Percentiles rank a stretch among this genome's conserved stretches.
phyloP scores from a whole-genome alignment of 2,329 filamentous ascomycete genomes.

The Trichoderma afroharzianum region DNA sequence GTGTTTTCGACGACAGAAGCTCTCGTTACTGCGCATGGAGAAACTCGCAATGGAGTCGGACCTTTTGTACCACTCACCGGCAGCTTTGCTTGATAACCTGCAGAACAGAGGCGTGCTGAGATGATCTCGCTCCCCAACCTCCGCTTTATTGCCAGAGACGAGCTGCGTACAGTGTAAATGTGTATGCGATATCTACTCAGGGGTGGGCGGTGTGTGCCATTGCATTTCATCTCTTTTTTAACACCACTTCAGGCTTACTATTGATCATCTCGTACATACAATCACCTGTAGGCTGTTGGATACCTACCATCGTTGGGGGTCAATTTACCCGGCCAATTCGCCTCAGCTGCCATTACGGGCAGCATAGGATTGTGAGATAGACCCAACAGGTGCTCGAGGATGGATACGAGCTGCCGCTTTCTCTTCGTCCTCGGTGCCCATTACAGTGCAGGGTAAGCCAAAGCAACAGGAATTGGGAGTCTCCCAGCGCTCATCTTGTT shows the following conservation, averaged over 20 bases:
- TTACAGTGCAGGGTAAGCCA: neutral
- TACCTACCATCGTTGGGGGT: neutral
- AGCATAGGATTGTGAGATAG: neutral
- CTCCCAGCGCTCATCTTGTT: neutral
- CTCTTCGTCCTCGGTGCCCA: neutral
- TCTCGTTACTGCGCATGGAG: neutral
- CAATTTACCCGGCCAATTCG: neutral
- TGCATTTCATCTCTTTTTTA: neutral
- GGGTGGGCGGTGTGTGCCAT: neutral
- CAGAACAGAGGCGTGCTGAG: neutral
- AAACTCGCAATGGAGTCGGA: neutral
- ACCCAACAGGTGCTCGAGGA: neutral
- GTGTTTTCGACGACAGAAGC: neutral
- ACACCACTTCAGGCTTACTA: neutral
- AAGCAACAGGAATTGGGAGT: neutral
- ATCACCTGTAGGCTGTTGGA: neutral
- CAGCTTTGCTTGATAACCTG: neutral
- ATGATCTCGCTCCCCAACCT: neutral
- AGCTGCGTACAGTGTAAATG: neutral
- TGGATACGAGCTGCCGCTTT: neutral
- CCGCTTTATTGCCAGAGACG: neutral
- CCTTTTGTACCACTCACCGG: neutral
- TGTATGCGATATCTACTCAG: too few species aligned
- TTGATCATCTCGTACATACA: neutral
- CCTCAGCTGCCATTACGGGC: neutral